Evolutionary conservation across 2,329 filamentous ascomycete genomes (phyloP).

Genomic region (Grosmannia serpens): DNA sequence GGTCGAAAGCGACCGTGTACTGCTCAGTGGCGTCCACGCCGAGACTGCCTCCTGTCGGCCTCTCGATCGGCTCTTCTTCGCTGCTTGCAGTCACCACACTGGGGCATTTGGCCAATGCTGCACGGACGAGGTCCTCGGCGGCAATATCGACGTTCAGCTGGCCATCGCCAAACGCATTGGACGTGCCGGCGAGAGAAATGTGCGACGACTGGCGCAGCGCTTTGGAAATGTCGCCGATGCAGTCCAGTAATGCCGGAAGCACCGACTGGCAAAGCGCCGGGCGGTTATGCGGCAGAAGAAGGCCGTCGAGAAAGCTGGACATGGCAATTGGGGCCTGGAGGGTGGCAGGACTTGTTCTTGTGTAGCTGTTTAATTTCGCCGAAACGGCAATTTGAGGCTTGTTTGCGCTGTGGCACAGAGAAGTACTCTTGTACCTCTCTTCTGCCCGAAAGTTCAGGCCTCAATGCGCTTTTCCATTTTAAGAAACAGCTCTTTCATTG

Average conservation of each 20-base stretch:
- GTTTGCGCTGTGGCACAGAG: not conserved
- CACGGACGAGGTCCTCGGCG: conserved; percentile 36
- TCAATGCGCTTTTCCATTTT: not conserved
- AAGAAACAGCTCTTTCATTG: not conserved
- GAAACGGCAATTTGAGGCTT: not conserved
- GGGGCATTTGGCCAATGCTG: conserved; percentile 29
- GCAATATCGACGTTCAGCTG: conserved; percentile 26
- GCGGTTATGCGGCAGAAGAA: conserved; percentile 1
- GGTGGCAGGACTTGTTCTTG: no score
- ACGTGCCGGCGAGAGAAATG: conserved; percentile 32
- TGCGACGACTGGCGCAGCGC: conserved; percentile 32
- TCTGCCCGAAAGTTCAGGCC: not conserved
- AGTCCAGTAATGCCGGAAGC: conserved; percentile 34
- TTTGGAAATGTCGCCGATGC: conserved; percentile 31
- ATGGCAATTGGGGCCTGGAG: not conserved
- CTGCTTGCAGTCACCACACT: conserved; percentile 40
- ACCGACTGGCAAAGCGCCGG: conserved; percentile 28
- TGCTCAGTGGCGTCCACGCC: conserved; percentile 20
- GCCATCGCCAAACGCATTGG: conserved; percentile 44
- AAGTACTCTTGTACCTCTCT: no score
- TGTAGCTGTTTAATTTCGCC: not conserved
- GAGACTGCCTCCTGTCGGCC: conserved; percentile 13
- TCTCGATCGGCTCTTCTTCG: conserved; percentile 49
- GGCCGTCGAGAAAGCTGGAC: not conserved
- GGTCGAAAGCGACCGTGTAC: conserved; percentile 52